A percentile compares a stretch with the other conserved stretches of the same genome.
phyloP scores from a whole-genome alignment of 371 early-diverging fungal species.

The Rhizomucor pusillus region DNA sequence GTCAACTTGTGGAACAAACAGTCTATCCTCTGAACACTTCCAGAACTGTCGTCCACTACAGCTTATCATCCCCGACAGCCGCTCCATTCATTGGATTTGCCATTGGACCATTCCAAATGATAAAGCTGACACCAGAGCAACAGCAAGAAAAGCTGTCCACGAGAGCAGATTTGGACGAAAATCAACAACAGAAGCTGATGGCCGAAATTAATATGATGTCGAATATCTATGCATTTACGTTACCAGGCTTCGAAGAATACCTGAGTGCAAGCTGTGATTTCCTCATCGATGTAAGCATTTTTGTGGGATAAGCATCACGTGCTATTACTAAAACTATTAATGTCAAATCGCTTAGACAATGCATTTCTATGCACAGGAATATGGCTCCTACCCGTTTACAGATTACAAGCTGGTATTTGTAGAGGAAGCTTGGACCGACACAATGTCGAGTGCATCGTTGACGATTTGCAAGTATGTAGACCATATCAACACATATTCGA shows the following conservation, averaged over 20 bases:
- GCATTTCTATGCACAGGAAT: conserved; percentile 83
- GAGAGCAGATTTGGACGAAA: conserved; percentile 50
- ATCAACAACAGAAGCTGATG: conserved; percentile 46
- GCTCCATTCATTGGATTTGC: conserved; percentile 76
- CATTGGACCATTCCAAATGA: conserved; percentile 68
- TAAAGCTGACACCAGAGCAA: conserved; percentile 43
- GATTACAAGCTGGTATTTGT: conserved; percentile 88
- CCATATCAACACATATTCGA: background rate
- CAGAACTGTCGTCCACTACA: conserved; percentile 64
- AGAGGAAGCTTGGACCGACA: conserved; percentile 70
- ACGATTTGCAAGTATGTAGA: conserved; percentile 55
- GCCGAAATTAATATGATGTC: conserved; percentile 52
- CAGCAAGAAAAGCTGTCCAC: conserved; percentile 44
- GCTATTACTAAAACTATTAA: background rate
- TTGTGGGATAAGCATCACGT: background rate
- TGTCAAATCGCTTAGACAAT: conserved; percentile 48
- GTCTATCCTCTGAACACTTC: conserved; percentile 57
- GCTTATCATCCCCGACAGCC: conserved; percentile 58
- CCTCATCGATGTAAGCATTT: conserved; percentile 59
- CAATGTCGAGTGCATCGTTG: conserved; percentile 71
- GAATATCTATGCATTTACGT: conserved; percentile 68
- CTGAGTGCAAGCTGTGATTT: conserved; percentile 66
- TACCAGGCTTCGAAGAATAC: conserved; percentile 58
- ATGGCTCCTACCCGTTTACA: conserved; percentile 85
- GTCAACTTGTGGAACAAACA: conserved; percentile 71